Conservation (phyloP, 2,329 filamentous ascomycete species). For the Bertia moriformis region DNA sequence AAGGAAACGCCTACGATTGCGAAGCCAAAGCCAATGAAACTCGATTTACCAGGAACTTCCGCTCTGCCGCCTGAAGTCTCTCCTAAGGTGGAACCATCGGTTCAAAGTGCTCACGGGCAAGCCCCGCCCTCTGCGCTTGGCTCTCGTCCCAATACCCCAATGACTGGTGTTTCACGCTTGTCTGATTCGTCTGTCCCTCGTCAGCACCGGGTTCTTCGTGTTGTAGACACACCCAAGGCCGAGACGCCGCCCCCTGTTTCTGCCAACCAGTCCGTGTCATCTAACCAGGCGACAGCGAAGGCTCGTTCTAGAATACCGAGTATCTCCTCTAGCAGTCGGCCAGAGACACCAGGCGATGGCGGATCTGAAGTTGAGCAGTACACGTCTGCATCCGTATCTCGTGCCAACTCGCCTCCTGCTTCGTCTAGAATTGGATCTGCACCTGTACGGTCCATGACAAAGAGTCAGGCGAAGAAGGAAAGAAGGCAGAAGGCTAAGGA, state of each 20-base stretch:
- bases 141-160: slow-evolving; percentile 31
- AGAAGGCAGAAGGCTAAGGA: slow-evolving; percentile 30
- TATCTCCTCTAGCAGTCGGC: slow-evolving; percentile 39
- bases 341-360: slow-evolving; percentile 43
- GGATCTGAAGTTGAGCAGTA: slow-evolving; percentile 42
- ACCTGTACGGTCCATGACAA: slow-evolving; percentile 41
- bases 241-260: slow-evolving; percentile 19
- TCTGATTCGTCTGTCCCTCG: slow-evolving; percentile 20
- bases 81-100: neutral
- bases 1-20: neutral
- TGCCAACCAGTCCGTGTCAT: slow-evolving; percentile 15
- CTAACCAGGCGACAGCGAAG: slow-evolving; percentile 14
- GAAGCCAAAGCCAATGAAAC: neutral
- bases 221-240: slow-evolving; percentile 37
- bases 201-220: slow-evolving; percentile 34
- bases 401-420: slow-evolving; percentile 39
- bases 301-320: slow-evolving; percentile 32
- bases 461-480: slow-evolving; percentile 47
- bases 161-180: slow-evolving; percentile 16
- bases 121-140: slow-evolving; percentile 16
- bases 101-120: slow-evolving; percentile 7
- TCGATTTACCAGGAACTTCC: neutral
- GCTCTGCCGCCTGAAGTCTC: neutral
- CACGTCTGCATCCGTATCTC: slow-evolving; percentile 41
- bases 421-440: slow-evolving; percentile 38